Evolutionary conservation across 306 rosid genomes (phyloP).

Genomic region (Vigna angularis): DNA sequence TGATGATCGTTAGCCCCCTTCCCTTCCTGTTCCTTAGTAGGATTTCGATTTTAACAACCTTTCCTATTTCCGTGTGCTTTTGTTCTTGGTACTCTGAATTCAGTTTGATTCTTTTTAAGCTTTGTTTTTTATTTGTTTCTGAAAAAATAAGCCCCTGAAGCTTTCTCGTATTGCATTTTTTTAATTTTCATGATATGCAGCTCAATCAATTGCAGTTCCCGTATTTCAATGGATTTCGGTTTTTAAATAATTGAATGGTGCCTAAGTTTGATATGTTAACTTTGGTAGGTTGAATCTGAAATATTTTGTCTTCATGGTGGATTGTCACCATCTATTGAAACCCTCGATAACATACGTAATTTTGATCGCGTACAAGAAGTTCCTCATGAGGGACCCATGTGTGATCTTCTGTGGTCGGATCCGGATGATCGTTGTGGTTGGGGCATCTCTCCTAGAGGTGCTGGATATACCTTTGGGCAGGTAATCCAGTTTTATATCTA

Average conservation of each 20-base stretch:
- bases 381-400: constrained; percentile 98
- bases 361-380: constrained; percentile 99
- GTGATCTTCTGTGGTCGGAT: constrained; percentile 96
- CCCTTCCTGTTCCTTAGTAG: not conserved
- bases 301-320: constrained; percentile 97
- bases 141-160: not conserved
- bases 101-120: not conserved
- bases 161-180: not conserved
- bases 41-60: not conserved
- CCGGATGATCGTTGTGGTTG: constrained; percentile 98
- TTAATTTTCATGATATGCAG: not conserved
- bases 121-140: not conserved
- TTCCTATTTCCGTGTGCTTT: not conserved
- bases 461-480: constrained; percentile 97
- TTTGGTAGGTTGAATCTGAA: constrained; percentile 86
- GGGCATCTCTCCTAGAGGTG: constrained; percentile 98
- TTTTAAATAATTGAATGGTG: constrained; percentile 33
- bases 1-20: not conserved
- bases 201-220: constrained; percentile 7
- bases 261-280: constrained; percentile 18
- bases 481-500: constrained; percentile 47
- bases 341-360: constrained; percentile 88
- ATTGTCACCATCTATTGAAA: constrained; percentile 92
- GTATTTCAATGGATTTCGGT: constrained; percentile 6
- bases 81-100: not conserved